These are phyloP conservation scores for Candida endomychidarum DNA, from an alignment of 805 yeast genomes.

Conservation along the genomic window DNA sequence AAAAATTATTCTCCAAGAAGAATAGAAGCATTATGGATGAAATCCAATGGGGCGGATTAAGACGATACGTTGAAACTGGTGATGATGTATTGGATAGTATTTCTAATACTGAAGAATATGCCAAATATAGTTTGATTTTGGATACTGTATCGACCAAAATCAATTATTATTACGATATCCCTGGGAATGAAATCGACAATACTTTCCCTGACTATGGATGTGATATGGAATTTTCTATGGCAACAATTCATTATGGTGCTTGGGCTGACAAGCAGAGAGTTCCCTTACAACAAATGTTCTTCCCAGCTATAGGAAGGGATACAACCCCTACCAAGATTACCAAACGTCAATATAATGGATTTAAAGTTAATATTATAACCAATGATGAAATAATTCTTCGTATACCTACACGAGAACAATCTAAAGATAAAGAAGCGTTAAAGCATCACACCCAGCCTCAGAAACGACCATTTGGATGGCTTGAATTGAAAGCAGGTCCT, in stretches of 20 bases:
- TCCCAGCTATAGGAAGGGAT: slow-evolving; percentile 68
- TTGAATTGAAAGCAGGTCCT: slow-evolving; percentile 63
- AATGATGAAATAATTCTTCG: slow-evolving; percentile 68
- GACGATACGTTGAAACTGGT: slow-evolving; percentile 54
- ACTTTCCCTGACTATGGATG: slow-evolving; percentile 47
- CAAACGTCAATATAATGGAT: slow-evolving; percentile 54
- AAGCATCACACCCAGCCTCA: slow-evolving; percentile 14
- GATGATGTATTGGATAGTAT: slow-evolving; percentile 34
- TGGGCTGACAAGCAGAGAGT: slow-evolving; percentile 90
- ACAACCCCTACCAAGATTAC: slow-evolving; percentile 29
- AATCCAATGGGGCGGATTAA: slow-evolving; percentile 69
- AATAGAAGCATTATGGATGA: slow-evolving; percentile 2
- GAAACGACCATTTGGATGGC: slow-evolving; percentile 84
- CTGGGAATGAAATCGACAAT: slow-evolving; percentile 45
- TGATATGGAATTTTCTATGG: slow-evolving; percentile 55
- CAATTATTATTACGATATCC: slow-evolving; percentile 66
- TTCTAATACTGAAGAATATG: slow-evolving; percentile 64
- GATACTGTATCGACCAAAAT: slow-evolving; percentile 58
- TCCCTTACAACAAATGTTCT: slow-evolving; percentile 60
- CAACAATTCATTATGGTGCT: slow-evolving; percentile 84
- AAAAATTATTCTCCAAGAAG: slow-evolving; percentile 1
- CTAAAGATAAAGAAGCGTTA: slow-evolving; percentile 58
- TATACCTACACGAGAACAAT: slow-evolving; percentile 80
- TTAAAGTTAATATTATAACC: slow-evolving; percentile 54
- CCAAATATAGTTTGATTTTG: slow-evolving; percentile 68